Conservation (phyloP, 306 rosid species). For the Castanospermum australe region DNA sequence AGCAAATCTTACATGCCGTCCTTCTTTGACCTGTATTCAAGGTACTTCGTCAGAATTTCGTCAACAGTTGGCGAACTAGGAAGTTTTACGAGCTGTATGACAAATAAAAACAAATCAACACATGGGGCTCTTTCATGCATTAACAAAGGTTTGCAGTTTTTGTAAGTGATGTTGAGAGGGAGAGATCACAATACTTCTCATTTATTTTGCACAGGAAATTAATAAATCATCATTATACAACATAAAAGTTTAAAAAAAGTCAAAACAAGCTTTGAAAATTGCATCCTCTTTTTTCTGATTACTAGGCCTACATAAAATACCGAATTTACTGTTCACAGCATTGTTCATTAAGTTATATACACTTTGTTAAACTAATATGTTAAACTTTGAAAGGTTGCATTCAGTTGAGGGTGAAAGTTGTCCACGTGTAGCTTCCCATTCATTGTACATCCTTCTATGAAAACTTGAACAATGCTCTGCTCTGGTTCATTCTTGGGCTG, state of each 20-base stretch:
- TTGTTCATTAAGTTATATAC: no score
- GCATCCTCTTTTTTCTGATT: no score
- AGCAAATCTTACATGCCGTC: slow-evolving; percentile 91
- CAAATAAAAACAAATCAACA: slow-evolving; percentile 28
- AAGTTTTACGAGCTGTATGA: slow-evolving; percentile 84
- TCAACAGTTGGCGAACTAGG: slow-evolving; percentile 96
- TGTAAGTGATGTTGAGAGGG: neutral
- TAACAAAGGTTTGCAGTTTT: neutral
- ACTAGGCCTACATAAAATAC: no score
- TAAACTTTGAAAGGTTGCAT: no score
- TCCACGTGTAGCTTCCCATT: no score
- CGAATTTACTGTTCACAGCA: no score
- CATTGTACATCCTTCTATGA: no score
- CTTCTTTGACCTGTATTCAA: slow-evolving; percentile 85
- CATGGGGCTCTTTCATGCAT: neutral
- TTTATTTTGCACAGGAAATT: slow-evolving; percentile 1
- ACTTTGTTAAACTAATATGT: no score
- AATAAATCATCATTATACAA: neutral
- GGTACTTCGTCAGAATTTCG: slow-evolving; percentile 82
- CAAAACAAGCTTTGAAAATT: neutral
- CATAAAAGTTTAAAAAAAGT: neutral
- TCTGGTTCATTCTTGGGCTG: no score
- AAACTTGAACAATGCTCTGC: no score
- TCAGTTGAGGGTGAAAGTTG: no score
- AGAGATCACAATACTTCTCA: neutral